Evolutionary conservation across 768 basidiomycete species (phyloP), one percentile per base, ranked within the genome.

Genomic region (Tulasnella sp.): DNA sequence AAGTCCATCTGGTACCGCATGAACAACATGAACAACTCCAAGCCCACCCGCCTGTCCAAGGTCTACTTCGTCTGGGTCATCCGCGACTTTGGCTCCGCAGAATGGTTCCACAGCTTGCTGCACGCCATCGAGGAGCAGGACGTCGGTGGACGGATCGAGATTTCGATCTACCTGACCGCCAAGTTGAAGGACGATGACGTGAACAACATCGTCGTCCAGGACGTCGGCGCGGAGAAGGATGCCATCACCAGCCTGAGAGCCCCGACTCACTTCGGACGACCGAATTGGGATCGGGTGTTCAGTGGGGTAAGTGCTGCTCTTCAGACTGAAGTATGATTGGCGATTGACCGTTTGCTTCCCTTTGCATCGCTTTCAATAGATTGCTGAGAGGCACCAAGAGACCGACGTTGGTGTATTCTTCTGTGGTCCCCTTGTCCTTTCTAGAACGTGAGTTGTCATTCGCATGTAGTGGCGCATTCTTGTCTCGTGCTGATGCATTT

Each of bases 41-140:
- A 37, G 34, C 31, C n/a, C 31, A 69, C 31, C 5, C 64, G 64
- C 18, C 90, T 98, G 58, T 94, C 93, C 74, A 98, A 98, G 87
- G 94, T 95, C 75, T 96, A 96, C 88, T 96, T 97, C 85, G 94
- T 94, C 24, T 97, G 96, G 96, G 95, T 97, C 84, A 97, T 97
- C 85, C 93, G 96, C 83, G 96, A 97, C 86, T 96, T 95, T 84
- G 94, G 93, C 82, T 81, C 92, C 94, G 94, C 94, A 6, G 94
- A 95, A 85, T 96, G 94, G 94, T 97, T 98, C 91, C 95, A 97
- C 86, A 95, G 94, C 9, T 91, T 98, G 42, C 88, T 98, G 81
- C 92, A 94, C 83, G 96, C 97, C 44, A 94, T 97, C 82, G 96
- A 78, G 77, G 95, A 95, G 82, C 95, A 98, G 85, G 97, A 98